phyloP scores from a whole-genome alignment of 345 rosid species.

The Trapa bicornis region DNA sequence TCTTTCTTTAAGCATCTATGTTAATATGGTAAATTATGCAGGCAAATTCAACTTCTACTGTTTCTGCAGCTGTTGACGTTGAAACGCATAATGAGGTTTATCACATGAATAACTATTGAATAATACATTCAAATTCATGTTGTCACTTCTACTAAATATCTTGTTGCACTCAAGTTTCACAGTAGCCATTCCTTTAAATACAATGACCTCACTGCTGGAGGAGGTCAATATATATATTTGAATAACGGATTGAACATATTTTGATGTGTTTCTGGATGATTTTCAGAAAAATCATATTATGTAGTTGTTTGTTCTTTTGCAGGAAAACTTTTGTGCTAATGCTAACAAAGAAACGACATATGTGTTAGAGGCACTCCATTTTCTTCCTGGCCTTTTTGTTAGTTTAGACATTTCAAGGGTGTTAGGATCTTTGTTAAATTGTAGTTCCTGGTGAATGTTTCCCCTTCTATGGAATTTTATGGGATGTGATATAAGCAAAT shows the following conservation, averaged over 20 bases:
- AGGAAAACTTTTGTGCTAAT: slow-evolving; percentile 17
- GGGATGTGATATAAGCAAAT: not conserved
- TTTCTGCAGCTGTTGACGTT: slow-evolving; percentile 17
- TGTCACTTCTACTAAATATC: not conserved
- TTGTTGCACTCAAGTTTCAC: not conserved
- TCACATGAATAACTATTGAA: not conserved
- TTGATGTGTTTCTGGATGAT: not conserved
- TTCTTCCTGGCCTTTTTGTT: not conserved
- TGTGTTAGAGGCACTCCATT: slow-evolving; percentile 12
- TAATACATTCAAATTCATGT: not conserved
- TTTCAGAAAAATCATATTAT: not conserved
- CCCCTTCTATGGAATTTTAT: not conserved
- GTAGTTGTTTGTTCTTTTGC: slow-evolving; percentile 5
- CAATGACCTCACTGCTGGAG: not conserved
- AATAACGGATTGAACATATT: not conserved
- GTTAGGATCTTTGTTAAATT: not conserved
- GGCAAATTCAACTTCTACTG: slow-evolving; percentile 21
- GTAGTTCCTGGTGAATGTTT: not conserved
- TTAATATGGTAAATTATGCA: slow-evolving; percentile 12
- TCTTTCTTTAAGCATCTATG: not conserved
- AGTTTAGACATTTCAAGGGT: not conserved
- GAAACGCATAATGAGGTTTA: slow-evolving; percentile 6
- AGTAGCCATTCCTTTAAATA: not conserved
- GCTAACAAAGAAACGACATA: slow-evolving; percentile 2
- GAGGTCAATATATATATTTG: not conserved